Percentiles rank a stretch among this genome's conserved stretches.
Evolutionary conservation across 2,329 filamentous ascomycete genomes (phyloP).

Genomic region (Cyanodermella asteris): DNA sequence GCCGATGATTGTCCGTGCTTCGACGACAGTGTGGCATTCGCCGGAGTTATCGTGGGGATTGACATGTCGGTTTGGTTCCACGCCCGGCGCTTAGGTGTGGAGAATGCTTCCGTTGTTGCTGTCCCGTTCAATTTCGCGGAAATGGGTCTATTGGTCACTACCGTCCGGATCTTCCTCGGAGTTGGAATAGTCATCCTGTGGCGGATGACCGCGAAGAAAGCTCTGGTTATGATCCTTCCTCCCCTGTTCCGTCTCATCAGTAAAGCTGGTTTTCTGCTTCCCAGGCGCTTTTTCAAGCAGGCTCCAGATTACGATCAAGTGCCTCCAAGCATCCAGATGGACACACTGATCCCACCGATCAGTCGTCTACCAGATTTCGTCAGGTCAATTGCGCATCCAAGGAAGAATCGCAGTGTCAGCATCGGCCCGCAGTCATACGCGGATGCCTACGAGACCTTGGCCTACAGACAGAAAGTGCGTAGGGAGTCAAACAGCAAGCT

Average conservation of each 20-base stretch:
- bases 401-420: conserved; percentile 59
- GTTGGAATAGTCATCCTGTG: conserved; percentile 71
- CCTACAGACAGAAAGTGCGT: conserved; percentile 56
- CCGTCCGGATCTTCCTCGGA: conserved; percentile 51
- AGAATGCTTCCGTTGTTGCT: conserved; percentile 31
- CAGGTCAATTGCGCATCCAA: conserved; percentile 58
- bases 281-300: conserved; percentile 73
- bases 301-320: conserved; percentile 81
- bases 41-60: conserved; percentile 69
- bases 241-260: conserved; percentile 76
- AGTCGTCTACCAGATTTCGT: conserved; percentile 68
- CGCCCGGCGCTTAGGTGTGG: conserved; percentile 32
- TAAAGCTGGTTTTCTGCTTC: conserved; percentile 54
- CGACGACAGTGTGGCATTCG: conserved; percentile 85
- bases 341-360: conserved; percentile 80
- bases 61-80: conserved; percentile 73
- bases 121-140: conserved; percentile 43
- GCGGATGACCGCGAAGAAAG: conserved; percentile 75
- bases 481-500: conserved; percentile 34
- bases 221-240: conserved; percentile 54
- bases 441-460: conserved; percentile 86
- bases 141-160: conserved; percentile 42
- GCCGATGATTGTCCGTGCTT: conserved; percentile 95
- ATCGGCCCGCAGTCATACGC: conserved; percentile 89
- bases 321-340: conserved; percentile 47